Percentiles rank a stretch among this genome's conserved stretches.
phyloP scores from a whole-genome alignment of 441 rosid genomes.

The Populus hybrid region DNA sequence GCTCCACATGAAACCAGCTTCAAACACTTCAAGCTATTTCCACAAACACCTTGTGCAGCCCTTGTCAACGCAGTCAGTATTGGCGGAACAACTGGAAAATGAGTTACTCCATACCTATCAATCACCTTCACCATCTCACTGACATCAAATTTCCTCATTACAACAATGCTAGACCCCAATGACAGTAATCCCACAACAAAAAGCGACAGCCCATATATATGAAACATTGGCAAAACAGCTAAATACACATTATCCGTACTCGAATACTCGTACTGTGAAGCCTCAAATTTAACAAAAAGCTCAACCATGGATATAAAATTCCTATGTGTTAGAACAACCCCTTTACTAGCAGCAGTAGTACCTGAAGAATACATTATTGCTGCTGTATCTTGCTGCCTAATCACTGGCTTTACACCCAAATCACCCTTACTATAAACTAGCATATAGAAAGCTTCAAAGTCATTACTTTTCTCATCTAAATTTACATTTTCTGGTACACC shows the following conservation, averaged over 20 bases:
- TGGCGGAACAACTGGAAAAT: slow-evolving; percentile 81
- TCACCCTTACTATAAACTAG: slow-evolving; percentile 30
- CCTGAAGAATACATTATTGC: slow-evolving; percentile 84
- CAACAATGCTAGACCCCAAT: slow-evolving; percentile 59
- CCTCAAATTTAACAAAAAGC: slow-evolving; percentile 79
- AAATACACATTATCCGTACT: slow-evolving; percentile 53
- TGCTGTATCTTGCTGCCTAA: slow-evolving; percentile 67
- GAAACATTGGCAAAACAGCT: slow-evolving; percentile 75
- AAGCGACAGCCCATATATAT: slow-evolving; percentile 77
- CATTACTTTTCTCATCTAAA: slow-evolving; percentile 17
- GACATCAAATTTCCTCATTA: slow-evolving; percentile 64
- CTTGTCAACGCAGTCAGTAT: slow-evolving; percentile 51
- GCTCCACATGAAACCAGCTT: slow-evolving; percentile 89
- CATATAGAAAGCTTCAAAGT: slow-evolving; percentile 31
- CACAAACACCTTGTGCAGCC: slow-evolving; percentile 32
- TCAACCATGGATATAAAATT: slow-evolving; percentile 65
- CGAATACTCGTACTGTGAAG: slow-evolving; percentile 56
- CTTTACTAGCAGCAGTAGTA: slow-evolving; percentile 80
- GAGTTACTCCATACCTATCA: slow-evolving; percentile 55
- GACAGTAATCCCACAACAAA: slow-evolving; percentile 63
- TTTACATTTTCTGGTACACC: slow-evolving; percentile 48
- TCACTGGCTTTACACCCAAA: slow-evolving; percentile 30
- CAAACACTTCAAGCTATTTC: slow-evolving; percentile 51
- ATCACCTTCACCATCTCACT: slow-evolving; percentile 45
- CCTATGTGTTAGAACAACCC: slow-evolving; percentile 69